Evolutionary conservation across 768 basidiomycete genomes (phyloP).

Genomic region (Dioszegia aurantiaca): DNA sequence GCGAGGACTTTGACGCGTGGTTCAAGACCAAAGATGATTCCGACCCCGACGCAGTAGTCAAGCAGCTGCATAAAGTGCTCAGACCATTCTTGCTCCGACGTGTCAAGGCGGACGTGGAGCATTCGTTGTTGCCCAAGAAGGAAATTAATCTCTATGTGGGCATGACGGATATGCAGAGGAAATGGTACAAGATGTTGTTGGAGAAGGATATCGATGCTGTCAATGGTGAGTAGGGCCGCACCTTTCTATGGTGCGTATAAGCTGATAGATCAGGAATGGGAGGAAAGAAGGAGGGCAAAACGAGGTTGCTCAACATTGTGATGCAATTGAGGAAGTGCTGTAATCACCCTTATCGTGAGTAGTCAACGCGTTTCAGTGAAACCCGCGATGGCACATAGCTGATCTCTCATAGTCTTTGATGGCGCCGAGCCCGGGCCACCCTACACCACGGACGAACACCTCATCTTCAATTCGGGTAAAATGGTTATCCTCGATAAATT

Average conservation of each 20-base stretch:
- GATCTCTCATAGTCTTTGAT: slow-evolving; percentile 42
- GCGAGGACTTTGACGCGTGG: slow-evolving; percentile 87
- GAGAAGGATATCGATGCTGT: slow-evolving; percentile 99
- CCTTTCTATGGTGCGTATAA: slow-evolving; percentile 4
- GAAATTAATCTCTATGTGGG: slow-evolving; percentile 99
- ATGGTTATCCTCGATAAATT: slow-evolving; percentile 97
- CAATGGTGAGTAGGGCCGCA: slow-evolving; percentile 62
- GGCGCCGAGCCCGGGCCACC: slow-evolving; percentile 86
- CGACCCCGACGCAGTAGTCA: slow-evolving; percentile 82
- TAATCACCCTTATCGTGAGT: slow-evolving; percentile 54
- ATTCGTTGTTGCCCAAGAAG: slow-evolving; percentile 92
- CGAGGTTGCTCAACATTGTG: slow-evolving; percentile 95
- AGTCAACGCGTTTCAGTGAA: background rate
- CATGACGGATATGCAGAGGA: slow-evolving; percentile 93
- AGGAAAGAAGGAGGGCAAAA: slow-evolving; percentile 98
- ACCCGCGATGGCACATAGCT: slow-evolving; percentile 5
- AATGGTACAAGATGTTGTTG: slow-evolving; percentile 88
- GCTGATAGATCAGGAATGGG: slow-evolving; percentile 62
- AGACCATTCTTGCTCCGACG: slow-evolving; percentile 89
- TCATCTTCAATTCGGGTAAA: slow-evolving; percentile 90
- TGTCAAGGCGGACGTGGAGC: slow-evolving; percentile 96
- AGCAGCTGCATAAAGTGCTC: slow-evolving; percentile 94
- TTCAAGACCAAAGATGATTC: slow-evolving; percentile 78
- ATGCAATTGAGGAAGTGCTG: slow-evolving; percentile 74
- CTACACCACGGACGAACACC: slow-evolving; percentile 95